These are phyloP conservation scores for Sporobolomyces roseus DNA, from an alignment of 768 basidiomycete genomes.

Conservation along the genomic window DNA sequence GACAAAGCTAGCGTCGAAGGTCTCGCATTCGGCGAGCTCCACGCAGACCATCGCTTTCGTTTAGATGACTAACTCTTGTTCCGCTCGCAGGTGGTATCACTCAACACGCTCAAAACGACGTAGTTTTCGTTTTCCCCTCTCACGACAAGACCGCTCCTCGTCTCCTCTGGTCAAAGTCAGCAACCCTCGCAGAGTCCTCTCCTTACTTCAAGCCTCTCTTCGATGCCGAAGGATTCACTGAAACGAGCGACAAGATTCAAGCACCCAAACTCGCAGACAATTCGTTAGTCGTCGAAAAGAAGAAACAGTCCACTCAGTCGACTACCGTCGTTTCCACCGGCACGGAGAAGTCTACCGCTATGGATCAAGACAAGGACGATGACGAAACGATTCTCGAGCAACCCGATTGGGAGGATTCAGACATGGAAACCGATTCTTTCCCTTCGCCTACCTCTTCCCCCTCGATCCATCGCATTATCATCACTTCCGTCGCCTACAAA, in stretches of 20 bases:
- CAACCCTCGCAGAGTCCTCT: neutral
- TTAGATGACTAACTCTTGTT: neutral
- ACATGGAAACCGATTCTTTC: slow-evolving; percentile 2
- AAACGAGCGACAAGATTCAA: neutral
- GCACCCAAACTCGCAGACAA: neutral
- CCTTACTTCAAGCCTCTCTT: slow-evolving; percentile 4
- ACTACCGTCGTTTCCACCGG: too few species aligned
- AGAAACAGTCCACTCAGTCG: neutral
- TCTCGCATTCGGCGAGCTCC: neutral
- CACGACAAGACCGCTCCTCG: neutral
- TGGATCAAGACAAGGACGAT: neutral
- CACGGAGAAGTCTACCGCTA: too few species aligned
- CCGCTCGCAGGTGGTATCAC: neutral
- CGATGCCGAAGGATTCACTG: neutral
- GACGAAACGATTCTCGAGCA: neutral
- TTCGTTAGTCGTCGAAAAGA: neutral
- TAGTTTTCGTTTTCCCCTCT: neutral
- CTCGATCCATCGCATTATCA: neutral
- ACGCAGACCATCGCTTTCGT: too few species aligned
- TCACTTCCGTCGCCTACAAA: neutral
- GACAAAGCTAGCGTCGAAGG: neutral
- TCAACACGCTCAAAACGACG: slow-evolving; percentile 3
- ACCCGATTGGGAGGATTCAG: neutral
- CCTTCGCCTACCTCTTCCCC: neutral
- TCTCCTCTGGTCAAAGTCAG: neutral